These are phyloP conservation scores for Pseudogymnoascus sp. DNA, from an alignment of 2,329 filamentous ascomycete genomes.

Conservation along the genomic window DNA sequence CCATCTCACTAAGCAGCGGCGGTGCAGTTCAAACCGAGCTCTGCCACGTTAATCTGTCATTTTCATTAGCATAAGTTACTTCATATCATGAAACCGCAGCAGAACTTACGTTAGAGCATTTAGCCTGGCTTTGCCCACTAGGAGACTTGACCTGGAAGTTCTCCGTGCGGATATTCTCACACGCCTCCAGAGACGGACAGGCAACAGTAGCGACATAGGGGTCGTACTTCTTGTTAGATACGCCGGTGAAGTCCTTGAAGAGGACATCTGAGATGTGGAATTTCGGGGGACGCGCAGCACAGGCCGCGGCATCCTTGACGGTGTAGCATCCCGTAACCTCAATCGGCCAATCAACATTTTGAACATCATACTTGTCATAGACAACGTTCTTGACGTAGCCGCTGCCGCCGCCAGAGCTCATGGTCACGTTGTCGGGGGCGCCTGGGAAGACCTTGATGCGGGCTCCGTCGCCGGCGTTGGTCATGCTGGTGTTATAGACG, in stretches of 20 bases:
- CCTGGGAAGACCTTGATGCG: conserved; percentile 60
- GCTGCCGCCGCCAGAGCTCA: conserved; percentile 47
- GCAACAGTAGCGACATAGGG: conserved; percentile 36
- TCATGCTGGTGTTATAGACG: conserved; percentile 51
- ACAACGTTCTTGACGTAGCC: conserved; percentile 54
- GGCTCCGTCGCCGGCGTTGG: conserved; percentile 49
- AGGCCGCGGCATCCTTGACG: conserved; percentile 35
- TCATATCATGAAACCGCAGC: background rate
- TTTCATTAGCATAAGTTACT: background rate
- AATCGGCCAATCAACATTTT: conserved; percentile 43
- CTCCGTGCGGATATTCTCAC: background rate
- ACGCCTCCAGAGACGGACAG: conserved; percentile 21
- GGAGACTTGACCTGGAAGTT: background rate
- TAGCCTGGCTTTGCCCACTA: background rate
- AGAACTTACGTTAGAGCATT: background rate
- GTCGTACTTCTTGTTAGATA: conserved; percentile 35
- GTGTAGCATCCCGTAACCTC: conserved; percentile 46
- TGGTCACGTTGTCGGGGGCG: conserved; percentile 36
- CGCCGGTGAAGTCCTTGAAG: conserved; percentile 45
- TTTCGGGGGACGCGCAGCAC: conserved; percentile 18
- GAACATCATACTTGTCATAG: conserved; percentile 46
- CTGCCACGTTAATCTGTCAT: background rate
- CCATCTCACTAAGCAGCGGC: background rate
- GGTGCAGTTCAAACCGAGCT: background rate
- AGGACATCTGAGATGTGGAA: conserved; percentile 44